A percentile compares a stretch with the other conserved stretches of the same genome.
These are phyloP conservation scores for Juncus effusus DNA, from an alignment of 176 grass and related monocot genomes.

Conservation along the genomic window DNA sequence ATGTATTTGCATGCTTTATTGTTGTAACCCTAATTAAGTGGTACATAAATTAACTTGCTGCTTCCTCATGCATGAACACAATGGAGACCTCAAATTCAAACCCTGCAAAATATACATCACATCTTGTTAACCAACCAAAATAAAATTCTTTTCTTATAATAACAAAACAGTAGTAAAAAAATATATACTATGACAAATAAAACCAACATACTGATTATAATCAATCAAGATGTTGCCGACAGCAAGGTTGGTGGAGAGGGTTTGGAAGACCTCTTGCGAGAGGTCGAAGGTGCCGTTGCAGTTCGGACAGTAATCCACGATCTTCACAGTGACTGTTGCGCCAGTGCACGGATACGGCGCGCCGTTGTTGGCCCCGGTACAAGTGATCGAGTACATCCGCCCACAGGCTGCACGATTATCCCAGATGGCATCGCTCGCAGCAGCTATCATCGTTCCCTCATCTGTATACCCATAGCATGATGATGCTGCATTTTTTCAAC, in stretches of 20 bases:
- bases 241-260: constrained; percentile 29
- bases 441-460: constrained; percentile 45
- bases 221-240: constrained; percentile 50
- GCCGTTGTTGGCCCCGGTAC: constrained; percentile 32
- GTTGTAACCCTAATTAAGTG: neutral
- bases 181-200: neutral
- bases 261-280: constrained; percentile 35
- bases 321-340: constrained; percentile 35
- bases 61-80: neutral
- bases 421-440: constrained; percentile 38
- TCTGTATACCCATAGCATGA: constrained; percentile 35
- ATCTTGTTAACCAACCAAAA: neutral
- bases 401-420: constrained; percentile 38
- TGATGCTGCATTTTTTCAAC: constrained; percentile 35
- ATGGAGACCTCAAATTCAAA: neutral
- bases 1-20: constrained; percentile 13
- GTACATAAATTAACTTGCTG: constrained; percentile 9
- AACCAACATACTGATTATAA: constrained; percentile 31
- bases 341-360: constrained; percentile 42
- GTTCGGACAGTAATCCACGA: constrained; percentile 40
- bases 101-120: neutral
- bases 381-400: constrained; percentile 22
- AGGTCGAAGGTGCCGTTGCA: constrained; percentile 42
- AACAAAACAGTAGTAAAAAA: neutral
- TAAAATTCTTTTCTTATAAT: neutral